Conservation (phyloP, 805 yeast genomes). For the Starmerella tilneyi region DNA sequence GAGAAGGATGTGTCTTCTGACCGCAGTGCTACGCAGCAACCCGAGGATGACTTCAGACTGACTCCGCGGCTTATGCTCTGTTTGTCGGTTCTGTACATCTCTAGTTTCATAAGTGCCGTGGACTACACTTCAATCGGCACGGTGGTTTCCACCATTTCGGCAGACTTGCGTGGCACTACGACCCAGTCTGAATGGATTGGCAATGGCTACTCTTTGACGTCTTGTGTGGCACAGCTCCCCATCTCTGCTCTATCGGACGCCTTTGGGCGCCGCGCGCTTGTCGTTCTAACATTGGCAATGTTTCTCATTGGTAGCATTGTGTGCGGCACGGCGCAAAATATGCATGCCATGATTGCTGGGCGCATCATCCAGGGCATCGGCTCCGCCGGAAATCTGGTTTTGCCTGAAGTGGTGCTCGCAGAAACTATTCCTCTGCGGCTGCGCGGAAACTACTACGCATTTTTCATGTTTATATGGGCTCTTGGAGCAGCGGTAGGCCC, state of each 20-base stretch:
- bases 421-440: constrained; percentile 41
- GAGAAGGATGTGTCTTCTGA: background rate
- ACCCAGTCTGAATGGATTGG: constrained; percentile 29
- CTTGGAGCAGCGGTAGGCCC: constrained; percentile 41
- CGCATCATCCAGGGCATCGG: constrained; percentile 63
- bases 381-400: constrained; percentile 55
- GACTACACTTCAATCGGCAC: constrained; percentile 24
- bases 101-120: constrained; percentile 15
- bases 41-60: constrained; percentile 12
- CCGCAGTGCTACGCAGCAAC: background rate
- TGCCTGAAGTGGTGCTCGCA: constrained; percentile 47
- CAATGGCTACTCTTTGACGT: constrained; percentile 26
- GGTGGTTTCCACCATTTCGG: constrained; percentile 18
- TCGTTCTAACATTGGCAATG: constrained; percentile 41
- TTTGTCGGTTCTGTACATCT: constrained; percentile 7
- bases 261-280: constrained; percentile 38
- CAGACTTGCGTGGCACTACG: constrained; percentile 24
- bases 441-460: constrained; percentile 28
- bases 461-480: constrained; percentile 29
- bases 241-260: constrained; percentile 25
- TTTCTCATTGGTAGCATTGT: constrained; percentile 56
- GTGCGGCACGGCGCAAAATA: constrained; percentile 43
- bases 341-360: constrained; percentile 59
- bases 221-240: constrained; percentile 23
- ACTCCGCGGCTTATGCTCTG: constrained; percentile 4